Percentiles rank a stretch among this genome's conserved stretches.
Evolutionary conservation across 345 rosid genomes (phyloP).

Genomic region (Hibiscus mutabilis): DNA sequence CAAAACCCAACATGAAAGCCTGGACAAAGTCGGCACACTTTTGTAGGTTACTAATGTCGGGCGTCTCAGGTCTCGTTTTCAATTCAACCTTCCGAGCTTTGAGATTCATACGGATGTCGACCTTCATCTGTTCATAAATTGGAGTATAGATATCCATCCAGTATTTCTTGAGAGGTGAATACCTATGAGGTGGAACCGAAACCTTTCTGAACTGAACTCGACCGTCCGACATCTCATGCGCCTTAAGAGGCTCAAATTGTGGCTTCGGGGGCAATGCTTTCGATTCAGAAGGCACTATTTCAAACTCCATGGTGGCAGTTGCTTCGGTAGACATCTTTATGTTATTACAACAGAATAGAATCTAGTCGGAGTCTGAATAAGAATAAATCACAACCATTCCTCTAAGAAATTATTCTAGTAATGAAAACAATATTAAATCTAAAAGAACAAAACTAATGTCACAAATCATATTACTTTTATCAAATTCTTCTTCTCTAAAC

Average conservation of each 20-base stretch:
- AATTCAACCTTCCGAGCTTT: slow-evolving; percentile 74
- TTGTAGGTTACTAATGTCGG: slow-evolving; percentile 67
- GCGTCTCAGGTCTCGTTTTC: slow-evolving; percentile 64
- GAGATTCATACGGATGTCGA: slow-evolving; percentile 83
- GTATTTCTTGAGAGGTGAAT: slow-evolving; percentile 70
- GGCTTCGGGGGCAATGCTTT: slow-evolving; percentile 52
- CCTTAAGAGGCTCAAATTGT: slow-evolving; percentile 56
- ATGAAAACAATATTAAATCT: background rate
- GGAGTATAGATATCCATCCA: slow-evolving; percentile 86
- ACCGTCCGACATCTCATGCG: slow-evolving; percentile 86
- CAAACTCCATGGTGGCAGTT: slow-evolving; percentile 44
- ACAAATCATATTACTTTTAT: background rate
- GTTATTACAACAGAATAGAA: background rate
- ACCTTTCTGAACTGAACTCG: slow-evolving; percentile 61
- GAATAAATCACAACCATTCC: background rate
- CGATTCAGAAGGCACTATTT: slow-evolving; percentile 15
- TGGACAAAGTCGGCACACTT: slow-evolving; percentile 87
- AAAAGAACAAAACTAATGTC: background rate
- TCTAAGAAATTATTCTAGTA: background rate
- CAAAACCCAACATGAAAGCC: slow-evolving; percentile 90
- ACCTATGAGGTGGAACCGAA: slow-evolving; percentile 73
- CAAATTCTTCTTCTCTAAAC: background rate
- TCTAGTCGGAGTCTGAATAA: background rate
- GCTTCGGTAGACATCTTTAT: slow-evolving; percentile 14
- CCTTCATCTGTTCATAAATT: slow-evolving; percentile 72